Evolutionary conservation across 1,139 yeast genomes (phyloP).

Genomic region (Meyerozyma athensensis): DNA sequence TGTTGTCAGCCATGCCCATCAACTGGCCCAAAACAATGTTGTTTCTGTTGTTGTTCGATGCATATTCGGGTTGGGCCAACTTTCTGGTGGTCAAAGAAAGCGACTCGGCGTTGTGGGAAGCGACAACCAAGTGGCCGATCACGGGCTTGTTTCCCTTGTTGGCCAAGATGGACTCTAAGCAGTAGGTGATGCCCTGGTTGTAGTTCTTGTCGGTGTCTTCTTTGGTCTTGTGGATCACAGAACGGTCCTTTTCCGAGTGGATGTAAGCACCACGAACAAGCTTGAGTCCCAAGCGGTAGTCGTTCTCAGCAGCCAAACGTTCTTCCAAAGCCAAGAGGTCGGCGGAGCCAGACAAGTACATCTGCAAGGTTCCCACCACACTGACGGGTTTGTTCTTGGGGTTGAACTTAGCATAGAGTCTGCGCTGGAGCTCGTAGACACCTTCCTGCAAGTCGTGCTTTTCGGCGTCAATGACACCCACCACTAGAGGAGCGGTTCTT

Average conservation of each 20-base stretch:
- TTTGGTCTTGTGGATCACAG: slow-evolving; percentile 71
- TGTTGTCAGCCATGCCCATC: slow-evolving; percentile 93
- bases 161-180: slow-evolving; percentile 57
- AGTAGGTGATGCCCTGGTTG: slow-evolving; percentile 62
- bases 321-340: slow-evolving; percentile 61
- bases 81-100: slow-evolving; percentile 64
- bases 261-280: slow-evolving; percentile 97
- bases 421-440: slow-evolving; percentile 85
- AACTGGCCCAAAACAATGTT: slow-evolving; percentile 87
- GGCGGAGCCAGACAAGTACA: slow-evolving; percentile 76
- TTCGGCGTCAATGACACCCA: slow-evolving; percentile 90
- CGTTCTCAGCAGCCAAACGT: slow-evolving; percentile 54
- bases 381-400: slow-evolving; percentile 52
- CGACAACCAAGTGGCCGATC: slow-evolving; percentile 85
- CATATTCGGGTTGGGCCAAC: slow-evolving; percentile 20
- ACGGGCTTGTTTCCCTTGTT: slow-evolving; percentile 43
- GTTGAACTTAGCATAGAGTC: slow-evolving; percentile 72
- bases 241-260: slow-evolving; percentile 78
- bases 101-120: slow-evolving; percentile 85
- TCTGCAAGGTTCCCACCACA: slow-evolving; percentile 89
- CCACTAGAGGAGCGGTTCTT: slow-evolving; percentile 76
- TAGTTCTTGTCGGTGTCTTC: slow-evolving; percentile 72
- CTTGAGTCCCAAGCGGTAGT: slow-evolving; percentile 80
- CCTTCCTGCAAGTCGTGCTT: slow-evolving; percentile 84
- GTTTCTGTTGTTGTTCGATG: slow-evolving; percentile 37